phyloP scores from a whole-genome alignment of 306 rosid genomes.

The Vigna hirtella region DNA sequence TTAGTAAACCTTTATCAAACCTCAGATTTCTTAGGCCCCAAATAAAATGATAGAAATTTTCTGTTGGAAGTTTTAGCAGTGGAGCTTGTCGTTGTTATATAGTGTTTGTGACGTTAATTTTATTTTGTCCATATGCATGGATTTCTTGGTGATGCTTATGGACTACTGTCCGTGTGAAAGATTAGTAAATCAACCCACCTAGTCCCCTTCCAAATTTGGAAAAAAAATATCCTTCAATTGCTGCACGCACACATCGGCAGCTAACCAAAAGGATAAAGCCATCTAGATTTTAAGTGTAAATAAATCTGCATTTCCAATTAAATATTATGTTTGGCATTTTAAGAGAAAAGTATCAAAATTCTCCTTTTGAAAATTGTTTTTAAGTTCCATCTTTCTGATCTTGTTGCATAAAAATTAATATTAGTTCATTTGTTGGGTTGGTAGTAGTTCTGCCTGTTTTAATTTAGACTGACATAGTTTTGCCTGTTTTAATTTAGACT shows the following conservation, averaged over 20 bases:
- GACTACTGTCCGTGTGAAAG: too few species aligned
- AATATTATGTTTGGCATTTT: slow-evolving; percentile 2
- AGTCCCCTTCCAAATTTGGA: neutral
- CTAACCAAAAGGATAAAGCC: neutral
- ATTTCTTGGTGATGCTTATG: slow-evolving; percentile 10
- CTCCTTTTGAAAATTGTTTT: slow-evolving; percentile 9
- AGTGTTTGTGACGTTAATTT: neutral
- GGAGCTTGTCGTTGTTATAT: neutral
- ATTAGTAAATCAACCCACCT: neutral
- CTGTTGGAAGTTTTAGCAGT: slow-evolving; percentile 25
- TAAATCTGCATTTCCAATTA: neutral
- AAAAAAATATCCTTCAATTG: neutral
- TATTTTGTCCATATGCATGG: neutral
- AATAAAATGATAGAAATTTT: neutral
- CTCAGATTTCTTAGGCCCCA: slow-evolving; percentile 8
- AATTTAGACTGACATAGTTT: slow-evolving; percentile 32
- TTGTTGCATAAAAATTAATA: slow-evolving; percentile 2
- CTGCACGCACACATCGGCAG: neutral
- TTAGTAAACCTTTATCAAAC: neutral
- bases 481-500: slow-evolving; percentile 39
- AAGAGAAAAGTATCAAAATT: neutral
- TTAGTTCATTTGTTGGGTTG: slow-evolving; percentile 22
- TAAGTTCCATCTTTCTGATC: neutral
- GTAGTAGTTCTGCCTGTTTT: slow-evolving; percentile 13
- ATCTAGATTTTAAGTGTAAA: neutral